Conservation (phyloP, 208 protist genomes). For the Crithidia fasciculata region DNA sequence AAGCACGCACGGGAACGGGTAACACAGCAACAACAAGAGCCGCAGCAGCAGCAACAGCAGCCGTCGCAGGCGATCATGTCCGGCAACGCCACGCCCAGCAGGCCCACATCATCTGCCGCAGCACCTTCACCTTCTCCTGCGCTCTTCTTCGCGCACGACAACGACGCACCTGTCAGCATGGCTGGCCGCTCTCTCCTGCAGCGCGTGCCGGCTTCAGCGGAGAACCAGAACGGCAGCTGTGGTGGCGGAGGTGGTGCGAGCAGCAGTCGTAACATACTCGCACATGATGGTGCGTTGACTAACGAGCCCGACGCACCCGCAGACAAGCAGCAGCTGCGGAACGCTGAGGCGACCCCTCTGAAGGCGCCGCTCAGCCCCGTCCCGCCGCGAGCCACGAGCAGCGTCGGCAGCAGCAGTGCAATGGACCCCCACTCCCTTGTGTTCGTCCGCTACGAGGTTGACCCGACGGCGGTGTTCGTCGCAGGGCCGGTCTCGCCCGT, state of each 20-base stretch:
- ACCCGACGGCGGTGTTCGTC: conserved; percentile 59
- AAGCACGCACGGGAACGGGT: neutral
- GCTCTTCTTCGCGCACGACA: neutral
- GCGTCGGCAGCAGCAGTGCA: conserved; percentile 10
- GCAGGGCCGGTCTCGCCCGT: conserved; percentile 39
- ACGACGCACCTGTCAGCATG: conserved; percentile 10
- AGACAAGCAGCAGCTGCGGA: neutral
- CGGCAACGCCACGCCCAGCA: neutral
- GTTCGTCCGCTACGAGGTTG: conserved; percentile 63
- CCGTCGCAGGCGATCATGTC: too few species aligned
- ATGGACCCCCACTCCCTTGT: conserved; percentile 30
- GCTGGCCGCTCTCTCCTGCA: neutral
- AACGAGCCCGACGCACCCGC: neutral
- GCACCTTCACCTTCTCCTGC: neutral
- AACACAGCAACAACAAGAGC: conserved; percentile 5
- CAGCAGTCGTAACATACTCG: too few species aligned
- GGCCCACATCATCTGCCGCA: neutral
- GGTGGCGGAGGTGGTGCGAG: too few species aligned
- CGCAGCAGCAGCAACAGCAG: neutral
- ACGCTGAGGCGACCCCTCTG: neutral
- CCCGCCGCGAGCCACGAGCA: conserved; percentile 6
- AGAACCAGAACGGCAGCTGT: neutral
- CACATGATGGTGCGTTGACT: too few species aligned
- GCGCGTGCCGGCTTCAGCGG: neutral
- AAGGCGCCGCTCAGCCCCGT: too few species aligned